Evolutionary conservation across 2,329 filamentous ascomycete species (phyloP), one percentile per base, ranked within the genome.

Genomic region (Graphilbum fragrans): DNA sequence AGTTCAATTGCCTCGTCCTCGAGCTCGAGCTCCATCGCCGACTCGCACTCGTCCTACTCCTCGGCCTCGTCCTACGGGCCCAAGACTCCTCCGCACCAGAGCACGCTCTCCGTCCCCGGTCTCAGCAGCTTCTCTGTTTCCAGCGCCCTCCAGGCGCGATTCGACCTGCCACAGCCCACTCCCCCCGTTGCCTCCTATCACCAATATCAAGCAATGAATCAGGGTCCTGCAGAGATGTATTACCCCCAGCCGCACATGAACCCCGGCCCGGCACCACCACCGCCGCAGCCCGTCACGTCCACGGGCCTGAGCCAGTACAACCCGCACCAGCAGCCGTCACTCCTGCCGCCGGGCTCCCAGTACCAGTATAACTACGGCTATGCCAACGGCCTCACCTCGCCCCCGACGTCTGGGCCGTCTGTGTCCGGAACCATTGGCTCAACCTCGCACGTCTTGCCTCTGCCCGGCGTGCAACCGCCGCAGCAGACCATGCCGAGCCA

Each of bases 211-310:
- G 65, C 68, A 62, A 94, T 95, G 88, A 94, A 94, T 66, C 81
- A 82, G 62, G 73, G 74, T 53, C 75, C 78, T 9, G 70, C 78
- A 23, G 90, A 94, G 53, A 84, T 93, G 80, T 92, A 94, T 61
- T 87, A 92, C 56, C 73, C 80, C 57, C 67, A 75, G 49, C 66
- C 72, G 53, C 84, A 92, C 62, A 80, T 93, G 69, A 83, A 84
- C 53, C 75, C 80, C 50, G 81, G 80, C 46, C 84, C 85, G 58
- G 71, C 78, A 45, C 83, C 82, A 45, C 83, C 82, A 53, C 70
- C 79, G 45, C 80, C 84, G 10, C 82, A 87, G 58, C 79, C 84
- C 19, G 82, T 84, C 36, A 82, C 86, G 14, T 84, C 86, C 1
- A 70, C 79, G 45, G 72, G 70, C 39, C 72, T 93, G 60, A 67